Percentiles rank a stretch among this genome's conserved stretches.
These are phyloP conservation scores for Pythium monospermum DNA, from an alignment of 352 stramenopile genomes.

Conservation along the genomic window DNA sequence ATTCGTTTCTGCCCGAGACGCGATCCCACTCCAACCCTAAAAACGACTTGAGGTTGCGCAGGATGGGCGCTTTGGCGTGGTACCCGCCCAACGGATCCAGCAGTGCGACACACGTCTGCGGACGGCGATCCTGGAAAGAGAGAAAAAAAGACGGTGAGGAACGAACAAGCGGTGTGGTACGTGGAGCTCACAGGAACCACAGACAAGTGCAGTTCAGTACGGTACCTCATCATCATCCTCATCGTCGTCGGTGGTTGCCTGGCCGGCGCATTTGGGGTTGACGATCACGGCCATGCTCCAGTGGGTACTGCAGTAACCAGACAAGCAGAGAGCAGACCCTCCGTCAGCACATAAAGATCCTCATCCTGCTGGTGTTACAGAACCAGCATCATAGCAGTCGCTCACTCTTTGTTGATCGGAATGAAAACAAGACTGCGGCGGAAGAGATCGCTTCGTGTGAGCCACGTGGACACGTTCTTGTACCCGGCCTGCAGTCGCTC, in stretches of 20 bases:
- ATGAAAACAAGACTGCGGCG: constrained; percentile 75
- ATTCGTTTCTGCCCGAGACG: constrained; percentile 60
- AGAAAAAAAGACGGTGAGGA: too few species aligned
- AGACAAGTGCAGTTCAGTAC: neutral
- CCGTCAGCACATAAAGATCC: neutral
- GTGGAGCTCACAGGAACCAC: neutral
- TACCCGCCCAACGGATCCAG: constrained; percentile 71
- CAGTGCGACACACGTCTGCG: constrained; percentile 51
- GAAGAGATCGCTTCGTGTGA: constrained; percentile 62
- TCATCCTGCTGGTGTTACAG: too few species aligned
- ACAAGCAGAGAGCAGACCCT: neutral
- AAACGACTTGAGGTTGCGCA: constrained; percentile 47
- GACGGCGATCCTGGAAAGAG: neutral
- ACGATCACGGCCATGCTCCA: constrained; percentile 82
- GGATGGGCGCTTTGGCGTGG: constrained; percentile 52
- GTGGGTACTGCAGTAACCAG: constrained; percentile 47
- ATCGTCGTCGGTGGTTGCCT: constrained; percentile 17
- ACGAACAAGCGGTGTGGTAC: too few species aligned
- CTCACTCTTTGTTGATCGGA: constrained; percentile 84
- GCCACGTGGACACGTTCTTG: constrained; percentile 76
- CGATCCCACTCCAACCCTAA: constrained; percentile 32
- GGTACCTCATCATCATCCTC: constrained; percentile 20
- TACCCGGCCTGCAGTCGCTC: constrained; percentile 57
- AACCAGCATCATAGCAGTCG: neutral
- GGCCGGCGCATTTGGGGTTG: constrained; percentile 46